Evolutionary conservation across 139 green algal genomes (phyloP).

Genomic region (Tetradesmus lagerheimii): DNA sequence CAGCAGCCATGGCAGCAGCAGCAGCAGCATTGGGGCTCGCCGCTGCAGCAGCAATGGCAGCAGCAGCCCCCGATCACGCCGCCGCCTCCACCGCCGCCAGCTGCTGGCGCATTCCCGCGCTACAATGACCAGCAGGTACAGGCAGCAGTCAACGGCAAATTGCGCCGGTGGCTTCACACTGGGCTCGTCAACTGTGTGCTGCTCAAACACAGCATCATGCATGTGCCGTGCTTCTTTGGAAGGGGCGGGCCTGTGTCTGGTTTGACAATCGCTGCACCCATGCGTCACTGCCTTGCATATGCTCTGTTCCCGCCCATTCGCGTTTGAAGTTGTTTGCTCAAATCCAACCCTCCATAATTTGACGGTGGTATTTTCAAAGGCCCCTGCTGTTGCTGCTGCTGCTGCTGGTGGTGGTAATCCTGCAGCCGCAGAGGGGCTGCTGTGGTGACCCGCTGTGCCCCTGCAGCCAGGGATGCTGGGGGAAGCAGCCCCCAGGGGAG

Average conservation of each 20-base stretch:
- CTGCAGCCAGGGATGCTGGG: background rate
- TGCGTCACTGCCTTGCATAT: too few species aligned
- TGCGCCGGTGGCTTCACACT: too few species aligned
- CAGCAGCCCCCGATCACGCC: background rate
- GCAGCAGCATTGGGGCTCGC: too few species aligned
- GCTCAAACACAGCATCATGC: too few species aligned
- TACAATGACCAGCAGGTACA: background rate
- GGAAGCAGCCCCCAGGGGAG: background rate
- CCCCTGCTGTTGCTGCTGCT: background rate
- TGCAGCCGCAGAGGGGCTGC: background rate
- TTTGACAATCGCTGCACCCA: too few species aligned
- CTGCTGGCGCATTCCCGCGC: background rate
- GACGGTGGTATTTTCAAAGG: background rate
- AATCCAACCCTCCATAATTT: too few species aligned
- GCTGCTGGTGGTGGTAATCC: background rate
- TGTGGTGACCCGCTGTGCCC: constrained; percentile 11
- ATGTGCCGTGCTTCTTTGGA: too few species aligned
- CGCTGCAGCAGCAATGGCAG: background rate
- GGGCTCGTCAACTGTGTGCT: too few species aligned
- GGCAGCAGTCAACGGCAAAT: background rate
- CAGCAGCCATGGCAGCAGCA: background rate
- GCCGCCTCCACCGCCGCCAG: background rate
- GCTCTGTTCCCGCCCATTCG: too few species aligned
- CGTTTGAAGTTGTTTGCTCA: too few species aligned
- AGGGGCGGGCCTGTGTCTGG: too few species aligned